Evolutionary conservation across 2,329 filamentous ascomycete species (phyloP).

Genomic region (Helotiales sp.): DNA sequence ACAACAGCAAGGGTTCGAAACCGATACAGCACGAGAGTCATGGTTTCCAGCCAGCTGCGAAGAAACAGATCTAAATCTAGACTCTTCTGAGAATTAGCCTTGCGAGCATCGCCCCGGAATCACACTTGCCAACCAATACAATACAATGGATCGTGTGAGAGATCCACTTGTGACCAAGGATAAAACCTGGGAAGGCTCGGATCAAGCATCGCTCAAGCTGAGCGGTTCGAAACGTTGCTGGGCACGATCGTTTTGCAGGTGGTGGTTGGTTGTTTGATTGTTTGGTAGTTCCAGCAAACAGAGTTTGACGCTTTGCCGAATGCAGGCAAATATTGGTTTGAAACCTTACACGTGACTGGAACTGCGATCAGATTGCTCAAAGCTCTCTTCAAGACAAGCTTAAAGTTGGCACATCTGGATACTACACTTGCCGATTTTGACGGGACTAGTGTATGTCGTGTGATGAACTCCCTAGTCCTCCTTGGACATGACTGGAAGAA

Average conservation of each 20-base stretch:
- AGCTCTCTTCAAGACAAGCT: not conserved
- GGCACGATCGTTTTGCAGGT: not conserved
- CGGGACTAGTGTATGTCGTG: not conserved
- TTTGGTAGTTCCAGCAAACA: not conserved
- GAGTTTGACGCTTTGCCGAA: conserved; percentile 8
- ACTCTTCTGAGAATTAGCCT: not conserved
- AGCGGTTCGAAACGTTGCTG: conserved; percentile 4
- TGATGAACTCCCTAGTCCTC: not conserved
- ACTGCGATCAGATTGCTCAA: not conserved
- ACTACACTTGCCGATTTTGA: not conserved
- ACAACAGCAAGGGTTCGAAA: not conserved
- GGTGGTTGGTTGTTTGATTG: not conserved
- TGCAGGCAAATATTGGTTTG: not conserved
- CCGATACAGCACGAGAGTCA: not conserved
- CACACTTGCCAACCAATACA: conserved; percentile 1
- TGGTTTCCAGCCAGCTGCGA: not conserved
- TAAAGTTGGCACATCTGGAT: not conserved
- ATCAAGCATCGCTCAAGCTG: conserved; percentile 1
- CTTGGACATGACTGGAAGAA: not conserved
- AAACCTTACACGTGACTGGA: not conserved
- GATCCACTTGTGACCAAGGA: conserved; percentile 6
- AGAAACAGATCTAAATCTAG: not conserved
- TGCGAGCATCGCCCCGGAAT: conserved; percentile 1
- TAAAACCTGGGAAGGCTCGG: not conserved
- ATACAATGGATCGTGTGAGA: not conserved